Evolutionary conservation across 108 stramenopile species (phyloP), one percentile per base, ranked within the genome.

Genomic region (Fragilariopsis cylindrus): DNA sequence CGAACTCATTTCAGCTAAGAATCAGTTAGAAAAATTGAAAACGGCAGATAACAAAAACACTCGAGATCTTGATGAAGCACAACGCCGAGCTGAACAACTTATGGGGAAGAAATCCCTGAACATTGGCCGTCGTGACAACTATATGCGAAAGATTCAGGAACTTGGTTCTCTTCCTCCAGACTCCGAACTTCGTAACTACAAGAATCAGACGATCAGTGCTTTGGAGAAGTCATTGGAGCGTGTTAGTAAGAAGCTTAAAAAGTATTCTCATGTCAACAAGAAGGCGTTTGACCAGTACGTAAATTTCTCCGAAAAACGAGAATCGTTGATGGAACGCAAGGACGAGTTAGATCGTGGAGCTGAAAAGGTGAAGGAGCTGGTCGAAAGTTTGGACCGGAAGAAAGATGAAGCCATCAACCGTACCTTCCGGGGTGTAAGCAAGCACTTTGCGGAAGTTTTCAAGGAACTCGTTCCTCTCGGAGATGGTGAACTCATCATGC

Each of bases 221-320:
- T 76, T 99, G 44, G 96, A 97, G 86, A 83, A 81, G 47, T 71
- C 77, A 46, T 82, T 99, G 64, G 95, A 98, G 60, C 79, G 84
- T 18, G 90, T 90, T 75, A 96, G 98, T 80, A 93, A 94, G 73
- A 85, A 93, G 60, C 84, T 98, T 71, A 96, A 98, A 70, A 96
- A 97, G 77, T 99, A 95, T 81, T 90, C 91, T 45, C 97, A 98
- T 68, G 98, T 99, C 57, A 99, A 99, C 92, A 98, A 98, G 81
- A 99, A 99, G 84, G 99, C 99, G 0, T 96, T 97, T 60, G 98
- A 99, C 81, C 99, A 99, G 81, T 99, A 89, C 78, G 93, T 98
- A 30, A 98, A 92, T 81, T 99, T 99, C 80, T 88, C 83, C 48
- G 97, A 99, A 54, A 96, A 98, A 84, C 90, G 98, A 43, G 94